Conservation (phyloP, 23 red algal genomes). For the Agarophyton chilense region DNA sequence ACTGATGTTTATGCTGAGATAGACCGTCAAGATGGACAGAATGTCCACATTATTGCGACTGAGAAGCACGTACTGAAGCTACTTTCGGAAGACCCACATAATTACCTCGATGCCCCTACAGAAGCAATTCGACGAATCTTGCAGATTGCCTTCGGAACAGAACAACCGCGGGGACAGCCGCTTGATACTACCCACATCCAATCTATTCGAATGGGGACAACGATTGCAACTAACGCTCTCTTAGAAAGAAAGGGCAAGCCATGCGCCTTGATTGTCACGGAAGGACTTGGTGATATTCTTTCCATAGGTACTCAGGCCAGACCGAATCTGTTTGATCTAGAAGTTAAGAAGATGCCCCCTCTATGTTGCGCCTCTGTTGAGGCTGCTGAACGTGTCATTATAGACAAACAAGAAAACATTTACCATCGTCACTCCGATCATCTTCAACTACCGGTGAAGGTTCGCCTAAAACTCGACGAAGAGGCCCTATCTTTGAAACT, state of each 20-base stretch:
- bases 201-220: slow-evolving; percentile 98
- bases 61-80: slow-evolving; percentile 77
- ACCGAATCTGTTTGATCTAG: slow-evolving; percentile 93
- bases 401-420: slow-evolving; percentile 22
- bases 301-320: slow-evolving; percentile 85
- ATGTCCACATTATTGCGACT: not conserved
- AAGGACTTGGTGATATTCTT: slow-evolving; percentile 81
- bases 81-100: slow-evolving; percentile 88
- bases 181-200: slow-evolving; percentile 72
- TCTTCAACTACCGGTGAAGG: not conserved
- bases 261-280: slow-evolving; percentile 73
- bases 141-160: not conserved
- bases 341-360: slow-evolving; percentile 46
- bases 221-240: slow-evolving; percentile 96
- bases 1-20: slow-evolving; percentile 91
- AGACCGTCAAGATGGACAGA: not conserved
- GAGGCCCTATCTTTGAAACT: slow-evolving; percentile 19
- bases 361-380: slow-evolving; percentile 68
- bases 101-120: slow-evolving; percentile 89
- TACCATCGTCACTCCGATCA: not conserved
- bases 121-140: slow-evolving; percentile 96
- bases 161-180: slow-evolving; percentile 33
- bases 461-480: slow-evolving; percentile 46
- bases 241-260: slow-evolving; percentile 91
- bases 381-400: slow-evolving; percentile 75